Conservation (phyloP, 306 rosid species). For the Adenanthera pavonina region DNA sequence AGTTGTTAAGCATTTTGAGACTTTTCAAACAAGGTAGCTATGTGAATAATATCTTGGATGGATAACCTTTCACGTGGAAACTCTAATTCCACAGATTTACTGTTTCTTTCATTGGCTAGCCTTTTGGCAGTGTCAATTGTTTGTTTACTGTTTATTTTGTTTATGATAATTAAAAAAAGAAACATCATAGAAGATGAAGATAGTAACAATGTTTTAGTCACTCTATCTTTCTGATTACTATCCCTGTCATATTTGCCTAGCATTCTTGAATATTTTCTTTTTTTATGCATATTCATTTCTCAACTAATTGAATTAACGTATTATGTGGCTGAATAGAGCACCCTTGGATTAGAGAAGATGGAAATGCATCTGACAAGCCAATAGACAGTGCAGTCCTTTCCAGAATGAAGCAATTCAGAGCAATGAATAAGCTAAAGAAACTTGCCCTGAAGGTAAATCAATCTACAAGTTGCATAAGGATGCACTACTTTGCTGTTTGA, state of each 20-base stretch:
- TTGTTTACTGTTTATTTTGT: not conserved
- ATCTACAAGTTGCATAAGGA: constrained; percentile 19
- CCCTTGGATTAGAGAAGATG: constrained; percentile 88
- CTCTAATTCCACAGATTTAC: not conserved
- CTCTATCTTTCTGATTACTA: not conserved
- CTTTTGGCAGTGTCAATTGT: constrained; percentile 15
- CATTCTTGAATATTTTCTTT: constrained; percentile 12
- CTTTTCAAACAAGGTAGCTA: not conserved
- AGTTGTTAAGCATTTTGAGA: not conserved
- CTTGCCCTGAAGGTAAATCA: constrained; percentile 81
- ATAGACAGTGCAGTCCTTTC: constrained; percentile 92
- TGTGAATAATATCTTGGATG: not conserved
- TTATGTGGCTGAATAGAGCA: constrained; percentile 63
- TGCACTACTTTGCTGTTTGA: constrained; percentile 25
- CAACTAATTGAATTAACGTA: constrained; percentile 37
- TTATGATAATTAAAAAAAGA: not conserved
- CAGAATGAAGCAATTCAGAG: constrained; percentile 96
- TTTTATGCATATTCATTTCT: constrained; percentile 4
- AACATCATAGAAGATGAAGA: not conserved
- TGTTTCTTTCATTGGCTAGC: constrained; percentile 5
- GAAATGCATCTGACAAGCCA: constrained; percentile 87
- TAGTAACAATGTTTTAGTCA: constrained; percentile 5
- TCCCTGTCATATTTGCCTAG: not conserved
- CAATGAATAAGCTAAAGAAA: constrained; percentile 92
- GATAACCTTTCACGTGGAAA: constrained; percentile 1